Evolutionary conservation across 2,329 filamentous ascomycete species (phyloP).

Genomic region (Cercospora zeina): DNA sequence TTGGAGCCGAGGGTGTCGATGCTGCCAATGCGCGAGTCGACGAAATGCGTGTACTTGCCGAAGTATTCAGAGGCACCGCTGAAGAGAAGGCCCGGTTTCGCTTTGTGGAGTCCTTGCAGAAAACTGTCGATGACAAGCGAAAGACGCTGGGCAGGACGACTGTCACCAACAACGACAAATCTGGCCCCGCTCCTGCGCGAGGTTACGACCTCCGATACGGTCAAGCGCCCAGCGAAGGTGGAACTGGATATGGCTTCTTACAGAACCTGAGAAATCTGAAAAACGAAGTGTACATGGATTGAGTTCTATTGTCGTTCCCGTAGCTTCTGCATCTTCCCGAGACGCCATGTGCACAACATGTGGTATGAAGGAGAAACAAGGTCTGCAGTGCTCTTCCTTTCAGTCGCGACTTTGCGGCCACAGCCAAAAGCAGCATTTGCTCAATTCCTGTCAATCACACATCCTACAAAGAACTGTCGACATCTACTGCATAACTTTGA

Average conservation of each 20-base stretch:
- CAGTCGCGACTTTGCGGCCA: too few relatives aligned
- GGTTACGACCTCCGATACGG: conserved; percentile 37
- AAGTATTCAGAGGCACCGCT: conserved; percentile 92
- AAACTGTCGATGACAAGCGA: conserved; percentile 74
- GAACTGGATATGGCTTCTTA: conserved; percentile 51
- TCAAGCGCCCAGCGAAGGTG: conserved; percentile 38
- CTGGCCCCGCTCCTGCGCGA: conserved; percentile 28
- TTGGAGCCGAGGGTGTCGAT: conserved; percentile 65
- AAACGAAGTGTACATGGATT: conserved; percentile 33
- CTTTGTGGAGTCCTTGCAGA: conserved; percentile 79
- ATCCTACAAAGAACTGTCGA: too few relatives aligned
- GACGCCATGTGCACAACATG: too few relatives aligned
- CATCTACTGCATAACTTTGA: background rate
- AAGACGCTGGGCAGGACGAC: conserved; percentile 46
- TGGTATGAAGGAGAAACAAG: too few relatives aligned
- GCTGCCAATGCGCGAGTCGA: conserved; percentile 73
- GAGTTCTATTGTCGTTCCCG: background rate
- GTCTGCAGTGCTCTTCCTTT: too few relatives aligned
- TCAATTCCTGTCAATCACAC: too few relatives aligned
- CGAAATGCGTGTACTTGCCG: conserved; percentile 70
- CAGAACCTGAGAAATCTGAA: conserved; percentile 54
- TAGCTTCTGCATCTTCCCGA: background rate
- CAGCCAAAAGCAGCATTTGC: too few relatives aligned
- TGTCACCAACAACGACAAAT: conserved; percentile 20
- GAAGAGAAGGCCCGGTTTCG: conserved; percentile 83